These are phyloP conservation scores for Begonia fuchsioides DNA, from an alignment of 306 rosid genomes.

Conservation along the genomic window DNA sequence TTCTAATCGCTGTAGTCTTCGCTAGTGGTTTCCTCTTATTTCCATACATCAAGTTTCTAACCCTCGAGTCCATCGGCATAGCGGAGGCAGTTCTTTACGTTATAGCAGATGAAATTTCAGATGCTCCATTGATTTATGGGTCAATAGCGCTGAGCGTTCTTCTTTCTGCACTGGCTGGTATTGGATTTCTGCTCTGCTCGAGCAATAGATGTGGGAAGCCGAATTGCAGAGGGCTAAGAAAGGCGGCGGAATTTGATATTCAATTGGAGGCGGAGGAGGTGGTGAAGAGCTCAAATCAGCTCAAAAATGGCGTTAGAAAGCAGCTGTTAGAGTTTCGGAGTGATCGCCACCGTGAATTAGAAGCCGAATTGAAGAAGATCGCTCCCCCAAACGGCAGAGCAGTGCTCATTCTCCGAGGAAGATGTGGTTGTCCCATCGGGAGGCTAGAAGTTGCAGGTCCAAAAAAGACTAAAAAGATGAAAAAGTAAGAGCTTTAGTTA, in stretches of 20 bases:
- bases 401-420: constrained; percentile 58
- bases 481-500: constrained; percentile 41
- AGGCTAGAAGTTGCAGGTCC: constrained; percentile 92
- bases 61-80: constrained; percentile 20
- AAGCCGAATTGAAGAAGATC: constrained; percentile 94
- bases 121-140: constrained; percentile 57
- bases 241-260: constrained; percentile 86
- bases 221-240: constrained; percentile 61
- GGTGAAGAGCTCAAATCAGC: constrained; percentile 50
- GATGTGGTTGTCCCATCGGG: constrained; percentile 97
- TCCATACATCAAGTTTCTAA: constrained; percentile 42
- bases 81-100: constrained; percentile 16
- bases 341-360: constrained; percentile 81
- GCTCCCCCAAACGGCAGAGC: constrained; percentile 93
- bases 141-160: constrained; percentile 42
- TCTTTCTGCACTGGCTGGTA: constrained; percentile 56
- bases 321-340: constrained; percentile 76
- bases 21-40: constrained; percentile 53
- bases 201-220: constrained; percentile 70
- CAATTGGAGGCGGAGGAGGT: constrained; percentile 93
- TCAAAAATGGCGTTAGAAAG: constrained; percentile 42
- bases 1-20: constrained; percentile 50
- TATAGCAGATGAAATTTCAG: constrained; percentile 53
- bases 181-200: constrained; percentile 51
- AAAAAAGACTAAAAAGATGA: constrained; percentile 59